Evolutionary conservation across 2,329 filamentous ascomycete genomes (phyloP), one percentile per base, ranked within the genome.

Genomic region (Calonectria fujianensis): DNA sequence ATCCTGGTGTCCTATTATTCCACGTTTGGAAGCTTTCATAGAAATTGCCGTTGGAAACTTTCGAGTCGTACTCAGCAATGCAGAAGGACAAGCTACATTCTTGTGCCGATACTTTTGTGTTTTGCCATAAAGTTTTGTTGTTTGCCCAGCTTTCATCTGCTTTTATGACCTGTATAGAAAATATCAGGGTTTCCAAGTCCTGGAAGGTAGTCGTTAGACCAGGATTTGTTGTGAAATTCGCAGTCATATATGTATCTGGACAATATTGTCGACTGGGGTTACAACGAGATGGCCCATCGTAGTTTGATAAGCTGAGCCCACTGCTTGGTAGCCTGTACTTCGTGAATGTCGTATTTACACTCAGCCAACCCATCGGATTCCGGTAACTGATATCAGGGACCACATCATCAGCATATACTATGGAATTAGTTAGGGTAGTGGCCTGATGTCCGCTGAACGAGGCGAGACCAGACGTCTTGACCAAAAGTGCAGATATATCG

Each of bases 11-110:
- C 45, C 5, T 69, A 14, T 67, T 54, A 6, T 7, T 24, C 75
- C 76, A 77, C 0, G 75, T 72, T 10, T 24, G 31, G 0, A 68
- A 6, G 5, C 0, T 54, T 35, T 78, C 73, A 0, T 52, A n/a
- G 2, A 78, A 18, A 6, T 41, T 32, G 24, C 74, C 77, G 1
- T 74, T 57, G 1, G 59, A 29, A 0, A 78, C 24, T 1, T 1
- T 32, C 10, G 68, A 41, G 1, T 74, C 3, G 14, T 76, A 75
- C 5, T 69, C 32, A 13, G 76, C 76, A 3, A 70, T 50, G 16
- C 76, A 78, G 7, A 78, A 52, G 6, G 69, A 74, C 3, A 78
- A 14, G 2, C 64, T 59, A 5, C 76, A 78, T 10, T 78, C 77
- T 0, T 52, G 32, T 4, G 73, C 72, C 0, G 24, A 68, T 1